Evolutionary conservation across 371 early-diverging fungal genomes (phyloP).

Genomic region (Smittium culicis): DNA sequence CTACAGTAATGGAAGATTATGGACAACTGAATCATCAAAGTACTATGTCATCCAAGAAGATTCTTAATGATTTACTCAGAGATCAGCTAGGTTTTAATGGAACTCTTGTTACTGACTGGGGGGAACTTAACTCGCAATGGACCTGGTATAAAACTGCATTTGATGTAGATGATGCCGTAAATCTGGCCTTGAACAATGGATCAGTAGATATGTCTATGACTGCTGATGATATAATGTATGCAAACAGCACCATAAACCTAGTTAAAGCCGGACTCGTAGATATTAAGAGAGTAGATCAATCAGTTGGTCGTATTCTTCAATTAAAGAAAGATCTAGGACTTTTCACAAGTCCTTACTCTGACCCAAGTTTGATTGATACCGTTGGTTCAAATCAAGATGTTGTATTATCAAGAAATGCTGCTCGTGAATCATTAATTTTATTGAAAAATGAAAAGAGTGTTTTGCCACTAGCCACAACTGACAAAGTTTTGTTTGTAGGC

Average conservation of each 20-base stretch:
- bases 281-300: slow-evolving; percentile 35
- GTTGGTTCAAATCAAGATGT: slow-evolving; percentile 23
- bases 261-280: slow-evolving; percentile 28
- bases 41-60: slow-evolving; percentile 39
- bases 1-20: slow-evolving; percentile 54
- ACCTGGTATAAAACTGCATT: slow-evolving; percentile 37
- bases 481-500: slow-evolving; percentile 21
- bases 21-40: slow-evolving; percentile 51
- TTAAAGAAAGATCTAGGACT: slow-evolving; percentile 46
- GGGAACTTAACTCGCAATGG: slow-evolving; percentile 43
- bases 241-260: slow-evolving; percentile 27
- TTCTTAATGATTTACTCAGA: slow-evolving; percentile 40
- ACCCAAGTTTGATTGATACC: slow-evolving; percentile 10
- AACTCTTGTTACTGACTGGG: slow-evolving; percentile 51
- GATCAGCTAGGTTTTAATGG: slow-evolving; percentile 43
- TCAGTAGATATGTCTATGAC: slow-evolving; percentile 55
- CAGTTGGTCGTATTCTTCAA: slow-evolving; percentile 37
- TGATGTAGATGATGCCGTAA: slow-evolving; percentile 29
- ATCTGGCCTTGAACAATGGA: slow-evolving; percentile 33
- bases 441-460: slow-evolving; percentile 19
- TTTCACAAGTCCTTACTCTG: slow-evolving; percentile 24
- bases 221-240: slow-evolving; percentile 36
- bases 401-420: slow-evolving; percentile 16
- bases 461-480: slow-evolving; percentile 14
- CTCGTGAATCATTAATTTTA: slow-evolving; percentile 18